Percentiles rank a stretch among this genome's conserved stretches.
Conservation (phyloP, 345 rosid species). For the Dimocarpus longan region DNA sequence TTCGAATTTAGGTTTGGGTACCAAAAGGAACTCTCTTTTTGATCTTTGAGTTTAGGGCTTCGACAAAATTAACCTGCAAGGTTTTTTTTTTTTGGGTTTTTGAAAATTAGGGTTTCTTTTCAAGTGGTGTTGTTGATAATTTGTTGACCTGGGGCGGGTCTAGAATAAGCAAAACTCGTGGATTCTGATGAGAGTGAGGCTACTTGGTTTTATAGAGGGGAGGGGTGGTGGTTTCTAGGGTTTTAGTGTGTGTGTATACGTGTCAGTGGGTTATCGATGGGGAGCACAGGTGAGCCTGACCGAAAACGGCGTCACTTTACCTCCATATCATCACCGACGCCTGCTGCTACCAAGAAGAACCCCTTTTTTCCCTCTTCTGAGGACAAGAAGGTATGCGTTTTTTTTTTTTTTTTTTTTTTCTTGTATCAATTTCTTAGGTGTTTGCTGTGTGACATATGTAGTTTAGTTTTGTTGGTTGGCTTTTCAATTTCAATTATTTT, state of each 20-base stretch:
- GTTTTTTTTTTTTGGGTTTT: background rate
- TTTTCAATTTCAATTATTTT: background rate
- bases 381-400: constrained; percentile 81
- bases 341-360: constrained; percentile 66
- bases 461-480: background rate
- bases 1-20: background rate
- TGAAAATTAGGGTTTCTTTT: constrained; percentile 7
- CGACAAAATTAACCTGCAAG: background rate
- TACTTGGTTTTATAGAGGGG: constrained; percentile 21
- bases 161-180: background rate
- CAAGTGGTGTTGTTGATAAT: constrained; percentile 6
- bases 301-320: constrained; percentile 80
- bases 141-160: background rate
- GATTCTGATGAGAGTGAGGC: constrained; percentile 29
- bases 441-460: constrained; percentile 6
- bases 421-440: background rate
- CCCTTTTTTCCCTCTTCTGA: constrained; percentile 70
- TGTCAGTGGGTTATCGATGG: constrained; percentile 48
- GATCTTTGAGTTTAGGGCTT: constrained; percentile 19
- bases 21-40: background rate
- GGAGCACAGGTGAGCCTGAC: constrained; percentile 92
- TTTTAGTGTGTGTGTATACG: constrained; percentile 27
- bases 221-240: constrained; percentile 35
- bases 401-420: constrained; percentile 11
- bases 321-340: constrained; percentile 79